Conservation (phyloP, 768 basidiomycete genomes). For the Lactarius hatsudake region DNA sequence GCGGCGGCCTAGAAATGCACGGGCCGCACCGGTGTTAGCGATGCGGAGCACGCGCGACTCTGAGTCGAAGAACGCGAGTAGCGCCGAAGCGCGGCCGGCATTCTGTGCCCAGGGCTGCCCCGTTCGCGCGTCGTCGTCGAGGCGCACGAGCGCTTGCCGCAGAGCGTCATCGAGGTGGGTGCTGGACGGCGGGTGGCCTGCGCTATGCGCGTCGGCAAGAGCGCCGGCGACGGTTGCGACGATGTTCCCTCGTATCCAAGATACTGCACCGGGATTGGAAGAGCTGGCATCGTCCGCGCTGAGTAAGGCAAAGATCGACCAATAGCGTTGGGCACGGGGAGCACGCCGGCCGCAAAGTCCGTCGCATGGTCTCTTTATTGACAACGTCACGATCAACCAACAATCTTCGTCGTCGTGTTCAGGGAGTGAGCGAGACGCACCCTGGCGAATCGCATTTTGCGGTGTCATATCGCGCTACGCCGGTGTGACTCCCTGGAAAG, state of each 20-base stretch:
- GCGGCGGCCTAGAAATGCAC: slow-evolving; percentile 13
- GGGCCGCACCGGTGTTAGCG: slow-evolving; percentile 1
- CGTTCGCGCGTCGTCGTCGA: slow-evolving; percentile 5
- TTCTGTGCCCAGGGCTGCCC: neutral
- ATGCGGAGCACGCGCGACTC: slow-evolving; percentile 13
- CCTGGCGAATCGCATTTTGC: neutral
- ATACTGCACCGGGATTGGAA: neutral
- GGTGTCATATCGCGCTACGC: slow-evolving; percentile 12
- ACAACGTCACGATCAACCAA: neutral
- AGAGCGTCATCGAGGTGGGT: slow-evolving; percentile 8
- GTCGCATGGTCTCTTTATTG: neutral
- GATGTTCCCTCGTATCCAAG: slow-evolving; percentile 11
- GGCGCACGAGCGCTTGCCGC: neutral
- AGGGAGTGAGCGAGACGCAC: neutral
- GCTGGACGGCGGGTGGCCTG: neutral
- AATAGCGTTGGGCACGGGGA: slow-evolving; percentile 16
- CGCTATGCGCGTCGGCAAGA: neutral
- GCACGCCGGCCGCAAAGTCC: slow-evolving; percentile 9
- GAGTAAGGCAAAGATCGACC: slow-evolving; percentile 17
- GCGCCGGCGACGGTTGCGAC: slow-evolving; percentile 5
- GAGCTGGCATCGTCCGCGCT: neutral
- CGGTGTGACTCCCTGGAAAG: slow-evolving; percentile 14
- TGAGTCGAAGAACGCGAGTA: slow-evolving; percentile 17
- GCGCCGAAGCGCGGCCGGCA: neutral
- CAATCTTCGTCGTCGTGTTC: neutral